Evolutionary conservation across 2,329 filamentous ascomycete species (phyloP).

Genomic region (Cercospora nicotianae): DNA sequence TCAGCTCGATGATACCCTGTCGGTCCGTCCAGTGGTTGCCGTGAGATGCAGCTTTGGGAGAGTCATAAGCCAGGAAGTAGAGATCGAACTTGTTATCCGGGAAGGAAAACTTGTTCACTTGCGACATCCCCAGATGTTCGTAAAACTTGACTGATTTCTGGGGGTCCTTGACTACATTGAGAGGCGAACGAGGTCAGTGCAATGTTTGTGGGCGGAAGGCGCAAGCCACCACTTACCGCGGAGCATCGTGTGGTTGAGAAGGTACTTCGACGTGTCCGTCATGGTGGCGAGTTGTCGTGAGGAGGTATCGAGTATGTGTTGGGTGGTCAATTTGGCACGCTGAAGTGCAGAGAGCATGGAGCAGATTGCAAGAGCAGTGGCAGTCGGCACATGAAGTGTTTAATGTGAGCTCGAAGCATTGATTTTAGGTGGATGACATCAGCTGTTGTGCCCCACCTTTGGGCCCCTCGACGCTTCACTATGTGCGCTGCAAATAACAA

Average conservation of each 20-base stretch:
- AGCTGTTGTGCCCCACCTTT: slow-evolving; percentile 2
- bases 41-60: slow-evolving; percentile 69
- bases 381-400: neutral
- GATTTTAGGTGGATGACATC: neutral
- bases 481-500: neutral
- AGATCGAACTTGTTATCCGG: slow-evolving; percentile 91
- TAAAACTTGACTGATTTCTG: slow-evolving; percentile 85
- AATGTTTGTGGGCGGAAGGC: neutral
- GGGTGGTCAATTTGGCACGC: slow-evolving; percentile 17
- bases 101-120: slow-evolving; percentile 77
- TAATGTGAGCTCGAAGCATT: neutral
- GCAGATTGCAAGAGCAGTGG: neutral
- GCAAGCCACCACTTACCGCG: slow-evolving; percentile 9
- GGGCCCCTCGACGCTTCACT: neutral
- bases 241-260: slow-evolving; percentile 61
- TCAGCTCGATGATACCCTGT: slow-evolving; percentile 76
- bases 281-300: slow-evolving; percentile 46
- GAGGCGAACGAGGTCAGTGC: slow-evolving; percentile 58
- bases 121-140: slow-evolving; percentile 82
- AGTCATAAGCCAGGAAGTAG: slow-evolving; percentile 91
- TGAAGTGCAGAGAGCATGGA: slow-evolving; percentile 17
- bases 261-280: slow-evolving; percentile 64
- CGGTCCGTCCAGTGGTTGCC: slow-evolving; percentile 77
- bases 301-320: slow-evolving; percentile 1
- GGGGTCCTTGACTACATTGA: slow-evolving; percentile 81